phyloP scores from a whole-genome alignment of 768 basidiomycete species.

The Serendipita sp. region DNA sequence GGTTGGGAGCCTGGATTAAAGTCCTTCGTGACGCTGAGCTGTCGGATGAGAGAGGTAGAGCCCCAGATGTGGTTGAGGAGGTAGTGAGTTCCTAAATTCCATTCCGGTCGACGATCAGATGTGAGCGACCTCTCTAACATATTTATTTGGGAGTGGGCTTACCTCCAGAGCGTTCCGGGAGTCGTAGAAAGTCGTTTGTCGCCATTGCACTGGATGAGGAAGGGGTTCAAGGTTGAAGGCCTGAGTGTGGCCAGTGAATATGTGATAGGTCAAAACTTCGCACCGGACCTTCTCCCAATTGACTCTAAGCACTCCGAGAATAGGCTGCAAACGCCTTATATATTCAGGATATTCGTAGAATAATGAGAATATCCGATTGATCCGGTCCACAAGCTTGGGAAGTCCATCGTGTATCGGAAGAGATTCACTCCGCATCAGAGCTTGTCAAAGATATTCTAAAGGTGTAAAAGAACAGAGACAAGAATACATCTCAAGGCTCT shows the following conservation, averaged over 20 bases:
- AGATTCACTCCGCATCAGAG: no score
- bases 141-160: background rate
- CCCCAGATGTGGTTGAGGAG: background rate
- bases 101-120: background rate
- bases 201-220: background rate
- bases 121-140: background rate
- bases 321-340: no score
- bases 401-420: no score
- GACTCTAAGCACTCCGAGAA: background rate
- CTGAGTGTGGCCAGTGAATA: background rate
- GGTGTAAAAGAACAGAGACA: no score
- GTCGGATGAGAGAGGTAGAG: background rate
- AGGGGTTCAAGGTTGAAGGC: background rate
- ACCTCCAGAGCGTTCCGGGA: conserved; percentile 5
- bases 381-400: no score
- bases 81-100: background rate
- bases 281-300: background rate
- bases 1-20: background rate
- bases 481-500: no score
- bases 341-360: no score
- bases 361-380: no score
- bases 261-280: background rate
- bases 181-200: conserved; percentile 3
- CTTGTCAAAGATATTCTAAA: no score
- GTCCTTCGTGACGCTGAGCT: conserved; percentile 2